Evolutionary conservation across 768 basidiomycete genomes (phyloP).

Genomic region (Collybia sordida): DNA sequence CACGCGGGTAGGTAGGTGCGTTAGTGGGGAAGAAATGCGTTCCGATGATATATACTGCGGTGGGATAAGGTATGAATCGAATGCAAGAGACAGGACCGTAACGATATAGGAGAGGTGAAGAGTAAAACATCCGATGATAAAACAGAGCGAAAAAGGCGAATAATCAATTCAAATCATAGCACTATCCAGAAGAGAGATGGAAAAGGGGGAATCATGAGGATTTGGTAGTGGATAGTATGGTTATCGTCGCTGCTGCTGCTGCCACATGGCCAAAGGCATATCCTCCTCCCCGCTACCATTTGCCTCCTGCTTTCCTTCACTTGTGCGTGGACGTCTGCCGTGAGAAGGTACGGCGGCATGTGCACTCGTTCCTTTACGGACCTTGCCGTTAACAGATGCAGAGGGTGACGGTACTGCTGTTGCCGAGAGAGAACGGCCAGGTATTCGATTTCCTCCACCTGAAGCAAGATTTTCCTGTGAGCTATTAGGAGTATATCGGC

Average conservation of each 20-base stretch:
- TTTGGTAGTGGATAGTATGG: constrained; percentile 10
- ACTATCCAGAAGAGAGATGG: constrained; percentile 17
- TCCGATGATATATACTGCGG: background rate
- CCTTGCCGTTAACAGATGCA: constrained; percentile 41
- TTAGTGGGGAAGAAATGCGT: constrained; percentile 1
- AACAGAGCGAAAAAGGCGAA: constrained; percentile 6
- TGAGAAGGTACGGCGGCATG: constrained; percentile 48
- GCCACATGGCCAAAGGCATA: constrained; percentile 75
- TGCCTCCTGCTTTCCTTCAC: constrained; percentile 30
- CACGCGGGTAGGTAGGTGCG: constrained; percentile 12
- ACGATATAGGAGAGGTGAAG: background rate
- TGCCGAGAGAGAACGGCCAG: constrained; percentile 72
- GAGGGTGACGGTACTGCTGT: constrained; percentile 45
- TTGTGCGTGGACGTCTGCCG: constrained; percentile 40
- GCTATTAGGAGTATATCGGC: constrained; percentile 27
- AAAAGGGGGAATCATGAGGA: constrained; percentile 7
- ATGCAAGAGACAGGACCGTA: background rate
- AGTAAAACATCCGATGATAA: background rate
- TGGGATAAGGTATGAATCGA: constrained; percentile 1
- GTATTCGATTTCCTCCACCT: constrained; percentile 34
- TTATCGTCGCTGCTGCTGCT: constrained; percentile 68
- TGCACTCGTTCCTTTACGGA: constrained; percentile 67
- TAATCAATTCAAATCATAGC: constrained; percentile 19
- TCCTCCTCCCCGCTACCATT: constrained; percentile 61
- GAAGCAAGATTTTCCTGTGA: constrained; percentile 32